phyloP scores from a whole-genome alignment of 805 yeast genomes.

The Gaillardinia entomophila region DNA sequence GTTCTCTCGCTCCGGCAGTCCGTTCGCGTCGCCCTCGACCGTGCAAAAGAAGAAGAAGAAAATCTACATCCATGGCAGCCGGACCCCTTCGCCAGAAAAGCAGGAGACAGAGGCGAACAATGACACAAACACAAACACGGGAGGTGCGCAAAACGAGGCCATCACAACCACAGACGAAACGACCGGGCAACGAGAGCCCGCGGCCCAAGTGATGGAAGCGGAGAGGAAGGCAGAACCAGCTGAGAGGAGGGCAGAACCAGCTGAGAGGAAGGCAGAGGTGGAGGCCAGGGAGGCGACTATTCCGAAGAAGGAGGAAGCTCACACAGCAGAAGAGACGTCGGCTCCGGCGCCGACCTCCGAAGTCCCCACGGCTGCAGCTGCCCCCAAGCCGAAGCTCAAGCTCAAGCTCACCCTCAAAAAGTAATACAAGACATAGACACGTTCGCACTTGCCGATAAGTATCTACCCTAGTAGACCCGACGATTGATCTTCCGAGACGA shows the following conservation, averaged over 20 bases:
- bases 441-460: too few relatives aligned
- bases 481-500: too few relatives aligned
- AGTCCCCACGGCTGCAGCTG: not conserved
- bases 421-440: too few relatives aligned
- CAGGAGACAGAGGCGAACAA: too few relatives aligned
- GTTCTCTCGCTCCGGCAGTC: too few relatives aligned
- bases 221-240: slow-evolving; percentile 1
- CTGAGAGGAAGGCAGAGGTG: slow-evolving; percentile 1
- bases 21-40: slow-evolving; percentile 9
- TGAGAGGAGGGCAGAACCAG: too few relatives aligned
- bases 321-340: too few relatives aligned
- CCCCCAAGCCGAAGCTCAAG: slow-evolving; percentile 6
- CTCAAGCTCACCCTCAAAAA: slow-evolving; percentile 10
- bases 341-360: slow-evolving; percentile 1
- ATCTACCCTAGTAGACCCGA: too few relatives aligned
- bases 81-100: slow-evolving; percentile 6
- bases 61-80: slow-evolving; percentile 23
- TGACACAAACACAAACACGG: too few relatives aligned
- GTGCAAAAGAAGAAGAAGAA: slow-evolving; percentile 17
- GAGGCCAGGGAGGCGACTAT: slow-evolving; percentile 2
- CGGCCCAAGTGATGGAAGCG: slow-evolving; percentile 5
- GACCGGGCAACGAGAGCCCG: slow-evolving; percentile 5
- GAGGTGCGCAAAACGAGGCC: too few relatives aligned
- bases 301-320: slow-evolving; percentile 8
- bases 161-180: too few relatives aligned